Percentiles rank a stretch among this genome's conserved stretches.
Evolutionary conservation across 805 yeast genomes (phyloP).

Genomic region (Candida ortonii): DNA sequence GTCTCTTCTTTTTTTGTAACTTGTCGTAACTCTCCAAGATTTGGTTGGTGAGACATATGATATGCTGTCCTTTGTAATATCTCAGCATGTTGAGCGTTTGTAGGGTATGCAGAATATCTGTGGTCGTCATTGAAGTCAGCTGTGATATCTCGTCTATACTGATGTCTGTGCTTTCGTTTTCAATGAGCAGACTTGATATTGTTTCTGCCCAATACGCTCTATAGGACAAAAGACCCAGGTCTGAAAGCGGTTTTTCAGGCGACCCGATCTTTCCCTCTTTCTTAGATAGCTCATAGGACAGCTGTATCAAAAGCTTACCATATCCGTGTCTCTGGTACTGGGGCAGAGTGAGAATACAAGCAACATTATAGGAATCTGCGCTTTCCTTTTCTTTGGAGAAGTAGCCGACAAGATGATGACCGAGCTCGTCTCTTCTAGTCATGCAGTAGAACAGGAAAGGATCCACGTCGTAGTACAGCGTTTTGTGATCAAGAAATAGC

Average conservation of each 20-base stretch:
- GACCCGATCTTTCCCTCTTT: constrained; percentile 91
- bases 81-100: constrained; percentile 86
- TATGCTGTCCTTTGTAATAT: constrained; percentile 94
- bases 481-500: constrained; percentile 90
- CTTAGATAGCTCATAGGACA: constrained; percentile 85
- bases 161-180: constrained; percentile 50
- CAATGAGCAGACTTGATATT: constrained; percentile 68
- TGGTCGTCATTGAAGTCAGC: constrained; percentile 90
- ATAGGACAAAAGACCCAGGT: constrained; percentile 87
- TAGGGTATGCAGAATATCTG: constrained; percentile 90
- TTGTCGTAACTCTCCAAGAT: constrained; percentile 74
- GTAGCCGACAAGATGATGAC: constrained; percentile 95
- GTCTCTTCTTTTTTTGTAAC: constrained; percentile 61
- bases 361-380: constrained; percentile 92
- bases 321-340: constrained; percentile 95
- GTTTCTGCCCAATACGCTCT: constrained; percentile 97
- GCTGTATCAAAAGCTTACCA: constrained; percentile 88
- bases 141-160: constrained; percentile 85
- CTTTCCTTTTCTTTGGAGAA: constrained; percentile 96
- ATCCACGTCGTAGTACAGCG: constrained; percentile 95
- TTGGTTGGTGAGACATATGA: constrained; percentile 81
- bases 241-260: constrained; percentile 96
- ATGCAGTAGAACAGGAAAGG: constrained; percentile 95
- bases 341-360: constrained; percentile 93
- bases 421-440: constrained; percentile 85